A percentile compares a stretch with the other conserved stretches of the same genome.
Evolutionary conservation across 2,329 filamentous ascomycete genomes (phyloP).

Genomic region (Venturia aucupariae): DNA sequence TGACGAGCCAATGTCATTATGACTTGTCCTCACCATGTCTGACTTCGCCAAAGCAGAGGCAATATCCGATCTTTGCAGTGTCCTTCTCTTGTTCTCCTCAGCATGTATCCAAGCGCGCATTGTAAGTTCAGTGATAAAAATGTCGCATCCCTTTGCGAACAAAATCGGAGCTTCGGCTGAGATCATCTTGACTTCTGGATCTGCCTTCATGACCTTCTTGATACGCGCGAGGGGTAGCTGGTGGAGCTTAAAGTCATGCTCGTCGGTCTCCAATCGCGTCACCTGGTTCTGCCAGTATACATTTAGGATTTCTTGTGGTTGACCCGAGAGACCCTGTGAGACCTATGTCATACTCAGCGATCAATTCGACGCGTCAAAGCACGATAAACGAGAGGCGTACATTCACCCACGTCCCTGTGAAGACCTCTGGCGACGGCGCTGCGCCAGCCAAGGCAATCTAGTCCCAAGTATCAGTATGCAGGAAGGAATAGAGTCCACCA

Average conservation of each 20-base stretch:
- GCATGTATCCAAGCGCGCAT: slow-evolving; percentile 99
- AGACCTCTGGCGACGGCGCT: slow-evolving; percentile 80
- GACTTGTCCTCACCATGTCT: slow-evolving; percentile 57
- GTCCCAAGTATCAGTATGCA: slow-evolving; percentile 22
- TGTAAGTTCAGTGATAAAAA: slow-evolving; percentile 97
- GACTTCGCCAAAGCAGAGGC: slow-evolving; percentile 92
- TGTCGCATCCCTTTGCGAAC: slow-evolving; percentile 97
- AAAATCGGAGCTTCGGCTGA: slow-evolving; percentile 95
- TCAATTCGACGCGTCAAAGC: slow-evolving; percentile 1
- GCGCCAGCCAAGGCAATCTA: slow-evolving; percentile 81
- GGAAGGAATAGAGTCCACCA: slow-evolving; percentile 16
- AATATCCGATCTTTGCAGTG: slow-evolving; percentile 90
- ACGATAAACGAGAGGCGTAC: slow-evolving; percentile 41
- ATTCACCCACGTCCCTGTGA: slow-evolving; percentile 92
- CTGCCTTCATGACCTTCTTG: slow-evolving; percentile 99
- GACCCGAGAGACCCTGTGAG: slow-evolving; percentile 85
- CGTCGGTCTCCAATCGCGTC: slow-evolving; percentile 86
- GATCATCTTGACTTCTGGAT: slow-evolving; percentile 99
- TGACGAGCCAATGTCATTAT: neutral
- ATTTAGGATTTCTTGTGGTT: slow-evolving; percentile 93
- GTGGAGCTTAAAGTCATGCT: slow-evolving; percentile 97
- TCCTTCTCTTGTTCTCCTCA: slow-evolving; percentile 96
- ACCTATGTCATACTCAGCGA: slow-evolving; percentile 48
- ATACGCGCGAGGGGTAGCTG: slow-evolving; percentile 95
- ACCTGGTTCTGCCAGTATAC: slow-evolving; percentile 99